Percentiles rank a stretch among this genome's conserved stretches.
These are phyloP conservation scores for Rhizopus arrhizus DNA, from an alignment of 371 early-diverging fungal genomes.

Conservation along the genomic window DNA sequence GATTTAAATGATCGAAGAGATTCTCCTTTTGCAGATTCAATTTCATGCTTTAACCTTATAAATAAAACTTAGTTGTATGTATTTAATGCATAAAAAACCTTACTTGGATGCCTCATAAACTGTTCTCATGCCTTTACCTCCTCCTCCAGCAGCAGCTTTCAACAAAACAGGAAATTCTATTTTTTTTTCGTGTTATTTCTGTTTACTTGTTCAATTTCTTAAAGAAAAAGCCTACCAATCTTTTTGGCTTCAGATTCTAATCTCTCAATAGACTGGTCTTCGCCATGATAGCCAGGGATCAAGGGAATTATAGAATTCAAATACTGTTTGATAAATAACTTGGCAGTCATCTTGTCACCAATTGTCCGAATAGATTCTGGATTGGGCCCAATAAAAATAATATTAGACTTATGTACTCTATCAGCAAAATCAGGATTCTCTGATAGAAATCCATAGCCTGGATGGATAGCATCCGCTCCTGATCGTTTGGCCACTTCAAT, in stretches of 20 bases:
- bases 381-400: slow-evolving; percentile 80
- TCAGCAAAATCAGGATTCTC: slow-evolving; percentile 81
- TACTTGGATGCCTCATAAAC: slow-evolving; percentile 48
- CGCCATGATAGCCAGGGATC: slow-evolving; percentile 92
- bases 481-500: slow-evolving; percentile 58
- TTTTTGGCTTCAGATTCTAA: slow-evolving; percentile 56
- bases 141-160: slow-evolving; percentile 91
- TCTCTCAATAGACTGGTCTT: slow-evolving; percentile 59
- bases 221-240: slow-evolving; percentile 40
- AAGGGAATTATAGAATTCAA: slow-evolving; percentile 74
- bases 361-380: slow-evolving; percentile 83
- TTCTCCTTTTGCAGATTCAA: slow-evolving; percentile 84
- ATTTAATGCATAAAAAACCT: slow-evolving; percentile 1
- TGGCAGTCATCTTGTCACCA: slow-evolving; percentile 95
- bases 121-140: slow-evolving; percentile 91
- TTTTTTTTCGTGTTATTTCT: slow-evolving; percentile 27
- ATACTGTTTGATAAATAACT: slow-evolving; percentile 46
- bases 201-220: neutral
- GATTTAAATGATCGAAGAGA: slow-evolving; percentile 89
- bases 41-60: slow-evolving; percentile 75
- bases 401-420: slow-evolving; percentile 65
- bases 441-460: slow-evolving; percentile 91
- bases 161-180: slow-evolving; percentile 85
- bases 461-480: slow-evolving; percentile 82
- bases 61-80: slow-evolving; percentile 25